These are phyloP conservation scores for Leccinum angustisporum DNA, from an alignment of 1,284 basidiomycete genomes.

Conservation along the genomic window DNA sequence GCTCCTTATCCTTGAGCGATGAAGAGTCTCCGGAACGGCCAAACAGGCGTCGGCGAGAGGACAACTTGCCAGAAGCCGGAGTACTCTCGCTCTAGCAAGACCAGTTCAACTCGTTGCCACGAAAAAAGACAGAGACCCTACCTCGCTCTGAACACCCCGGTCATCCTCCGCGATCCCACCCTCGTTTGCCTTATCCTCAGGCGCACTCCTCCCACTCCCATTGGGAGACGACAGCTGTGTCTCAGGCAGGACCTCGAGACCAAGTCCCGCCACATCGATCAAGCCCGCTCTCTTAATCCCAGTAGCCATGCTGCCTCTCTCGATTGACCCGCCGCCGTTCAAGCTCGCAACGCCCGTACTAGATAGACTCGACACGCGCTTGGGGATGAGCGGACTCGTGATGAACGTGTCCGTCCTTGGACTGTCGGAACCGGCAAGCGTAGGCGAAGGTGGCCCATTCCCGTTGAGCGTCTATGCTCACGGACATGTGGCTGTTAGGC, in stretches of 20 bases:
- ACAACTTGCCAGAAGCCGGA: constrained; percentile 31
- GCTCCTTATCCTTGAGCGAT: constrained; percentile 39
- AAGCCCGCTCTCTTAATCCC: constrained; percentile 20
- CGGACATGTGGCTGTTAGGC: constrained; percentile 35
- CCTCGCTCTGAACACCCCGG: constrained; percentile 65
- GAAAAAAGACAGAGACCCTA: constrained; percentile 33
- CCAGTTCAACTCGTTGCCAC: constrained; percentile 4
- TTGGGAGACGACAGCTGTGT: constrained; percentile 57
- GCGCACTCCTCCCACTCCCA: constrained; percentile 53
- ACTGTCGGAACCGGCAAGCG: constrained; percentile 40
- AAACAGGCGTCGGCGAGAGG: constrained; percentile 52
- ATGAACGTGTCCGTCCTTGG: constrained; percentile 34
- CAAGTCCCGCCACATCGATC: constrained; percentile 29
- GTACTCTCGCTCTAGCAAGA: constrained; percentile 43
- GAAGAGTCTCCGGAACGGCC: constrained; percentile 56
- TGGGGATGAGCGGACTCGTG: constrained; percentile 19
- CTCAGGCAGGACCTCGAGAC: constrained; percentile 33
- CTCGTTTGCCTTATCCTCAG: constrained; percentile 34
- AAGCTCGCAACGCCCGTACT: constrained; percentile 27
- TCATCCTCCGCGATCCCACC: constrained; percentile 50
- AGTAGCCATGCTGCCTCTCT: constrained; percentile 13
- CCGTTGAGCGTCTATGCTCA: constrained; percentile 29
- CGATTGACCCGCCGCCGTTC: constrained; percentile 25
- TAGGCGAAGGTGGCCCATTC: constrained; percentile 16
- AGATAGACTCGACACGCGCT: constrained; percentile 34